phyloP scores from a whole-genome alignment of 2,329 filamentous ascomycete genomes.

The Didymella lethalis region DNA sequence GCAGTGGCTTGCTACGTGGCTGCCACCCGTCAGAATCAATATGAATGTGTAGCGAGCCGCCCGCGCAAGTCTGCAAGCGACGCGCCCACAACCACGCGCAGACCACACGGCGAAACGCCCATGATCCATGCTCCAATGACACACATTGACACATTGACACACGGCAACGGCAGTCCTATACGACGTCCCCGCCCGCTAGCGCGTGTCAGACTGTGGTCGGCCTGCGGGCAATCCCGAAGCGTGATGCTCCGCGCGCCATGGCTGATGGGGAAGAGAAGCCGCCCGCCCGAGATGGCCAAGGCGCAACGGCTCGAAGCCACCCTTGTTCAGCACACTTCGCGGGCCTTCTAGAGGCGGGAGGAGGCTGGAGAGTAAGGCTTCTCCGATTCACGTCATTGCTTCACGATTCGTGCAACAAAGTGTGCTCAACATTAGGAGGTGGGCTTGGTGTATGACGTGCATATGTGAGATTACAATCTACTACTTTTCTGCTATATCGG shows the following conservation, averaged over 20 bases:
- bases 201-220: constrained; percentile 4
- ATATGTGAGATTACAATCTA: constrained; percentile 3
- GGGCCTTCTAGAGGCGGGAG: neutral
- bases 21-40: neutral
- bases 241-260: constrained; percentile 8
- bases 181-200: constrained; percentile 4
- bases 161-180: constrained; percentile 6
- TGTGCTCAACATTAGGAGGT: neutral
- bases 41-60: constrained; percentile 14
- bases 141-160: constrained; percentile 9
- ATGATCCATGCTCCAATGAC: neutral
- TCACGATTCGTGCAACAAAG: neutral
- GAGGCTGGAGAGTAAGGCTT: constrained; percentile 2
- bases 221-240: constrained; percentile 20
- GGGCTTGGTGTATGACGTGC: neutral
- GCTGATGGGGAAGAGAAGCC: constrained; percentile 15
- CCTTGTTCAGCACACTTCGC: neutral
- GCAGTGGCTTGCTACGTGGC: neutral
- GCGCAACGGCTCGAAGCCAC: constrained; percentile 13
- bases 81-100: constrained; percentile 1
- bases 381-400: constrained; percentile 9
- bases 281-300: constrained; percentile 8
- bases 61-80: constrained; percentile 1
- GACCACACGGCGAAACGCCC: constrained; percentile 9
- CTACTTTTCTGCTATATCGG: constrained; percentile 3